Conservation (phyloP, 2,329 filamentous ascomycete genomes). For the Canariomyces notabilis region DNA sequence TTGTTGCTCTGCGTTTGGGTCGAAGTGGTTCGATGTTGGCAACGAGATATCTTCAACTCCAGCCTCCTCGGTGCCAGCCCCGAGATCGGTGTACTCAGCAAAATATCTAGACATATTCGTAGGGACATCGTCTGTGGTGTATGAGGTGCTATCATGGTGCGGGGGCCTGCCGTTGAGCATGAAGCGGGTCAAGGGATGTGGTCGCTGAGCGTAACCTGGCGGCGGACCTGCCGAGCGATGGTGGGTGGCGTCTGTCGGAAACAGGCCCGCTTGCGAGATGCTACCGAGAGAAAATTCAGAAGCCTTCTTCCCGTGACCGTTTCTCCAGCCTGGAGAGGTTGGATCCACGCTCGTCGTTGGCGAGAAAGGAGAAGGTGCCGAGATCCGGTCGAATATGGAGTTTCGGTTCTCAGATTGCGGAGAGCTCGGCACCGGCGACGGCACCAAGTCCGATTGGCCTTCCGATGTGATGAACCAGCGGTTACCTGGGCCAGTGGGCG, state of each 20-base stretch:
- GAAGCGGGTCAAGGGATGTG: constrained; percentile 13
- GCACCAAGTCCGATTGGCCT: constrained; percentile 57
- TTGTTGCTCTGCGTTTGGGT: constrained; percentile 22
- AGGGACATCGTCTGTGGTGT: constrained; percentile 30
- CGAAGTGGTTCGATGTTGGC: constrained; percentile 17
- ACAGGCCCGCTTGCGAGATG: constrained; percentile 30
- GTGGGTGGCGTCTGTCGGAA: constrained; percentile 22
- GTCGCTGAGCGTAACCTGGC: neutral
- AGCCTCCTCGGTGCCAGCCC: constrained; percentile 23
- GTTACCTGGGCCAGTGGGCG: constrained; percentile 43
- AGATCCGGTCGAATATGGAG: constrained; percentile 73
- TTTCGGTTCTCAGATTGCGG: constrained; percentile 68
- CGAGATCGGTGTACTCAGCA: constrained; percentile 34
- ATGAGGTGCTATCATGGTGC: constrained; percentile 27
- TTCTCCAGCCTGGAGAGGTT: constrained; percentile 53
- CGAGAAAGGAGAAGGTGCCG: constrained; percentile 70
- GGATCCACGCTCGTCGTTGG: constrained; percentile 73
- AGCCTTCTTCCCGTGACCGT: constrained; percentile 48
- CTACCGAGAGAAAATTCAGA: constrained; percentile 53
- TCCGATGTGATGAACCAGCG: constrained; percentile 63
- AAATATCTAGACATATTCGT: constrained; percentile 28
- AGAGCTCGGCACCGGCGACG: constrained; percentile 75
- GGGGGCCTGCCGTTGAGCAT: constrained; percentile 5
- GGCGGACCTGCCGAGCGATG: neutral
- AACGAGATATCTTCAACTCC: constrained; percentile 28